phyloP scores from a whole-genome alignment of 225 moss, liverwort and hornwort genomes.

The Thuidium tamariscinum region DNA sequence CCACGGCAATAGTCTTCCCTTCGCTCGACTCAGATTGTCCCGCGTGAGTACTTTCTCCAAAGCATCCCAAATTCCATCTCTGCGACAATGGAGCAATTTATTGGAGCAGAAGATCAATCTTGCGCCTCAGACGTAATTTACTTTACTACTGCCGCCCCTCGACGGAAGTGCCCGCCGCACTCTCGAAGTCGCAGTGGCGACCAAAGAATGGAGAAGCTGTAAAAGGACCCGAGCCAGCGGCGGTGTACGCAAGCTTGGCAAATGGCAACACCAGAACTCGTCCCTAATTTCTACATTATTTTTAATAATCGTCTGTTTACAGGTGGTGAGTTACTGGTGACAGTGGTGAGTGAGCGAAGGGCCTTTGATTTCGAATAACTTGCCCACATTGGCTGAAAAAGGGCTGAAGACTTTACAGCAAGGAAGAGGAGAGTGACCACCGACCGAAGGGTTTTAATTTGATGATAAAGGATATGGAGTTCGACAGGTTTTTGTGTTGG shows the following conservation, averaged over 20 bases:
- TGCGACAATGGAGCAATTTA: not conserved
- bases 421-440: fast-evolving
- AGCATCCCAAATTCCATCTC: not conserved
- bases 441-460: too few relatives aligned
- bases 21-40: not conserved
- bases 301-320: not conserved
- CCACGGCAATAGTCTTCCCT: not conserved
- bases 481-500: too few relatives aligned
- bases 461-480: not conserved
- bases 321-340: not conserved
- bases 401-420: not conserved
- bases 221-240: not conserved
- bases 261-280: not conserved
- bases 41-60: not conserved
- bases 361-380: too few relatives aligned
- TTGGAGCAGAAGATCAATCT: not conserved
- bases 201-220: not conserved
- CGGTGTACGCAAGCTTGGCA: not conserved
- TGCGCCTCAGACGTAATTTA: not conserved
- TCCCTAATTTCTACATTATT: not conserved
- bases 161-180: too few relatives aligned
- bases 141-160: not conserved
- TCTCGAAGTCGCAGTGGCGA: not conserved
- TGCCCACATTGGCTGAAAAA: not conserved
- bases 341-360: not conserved